Evolutionary conservation across 176 grass and related monocot genomes (phyloP), one percentile per base, ranked within the genome.

Genomic region (Coix lacrymajobi): DNA sequence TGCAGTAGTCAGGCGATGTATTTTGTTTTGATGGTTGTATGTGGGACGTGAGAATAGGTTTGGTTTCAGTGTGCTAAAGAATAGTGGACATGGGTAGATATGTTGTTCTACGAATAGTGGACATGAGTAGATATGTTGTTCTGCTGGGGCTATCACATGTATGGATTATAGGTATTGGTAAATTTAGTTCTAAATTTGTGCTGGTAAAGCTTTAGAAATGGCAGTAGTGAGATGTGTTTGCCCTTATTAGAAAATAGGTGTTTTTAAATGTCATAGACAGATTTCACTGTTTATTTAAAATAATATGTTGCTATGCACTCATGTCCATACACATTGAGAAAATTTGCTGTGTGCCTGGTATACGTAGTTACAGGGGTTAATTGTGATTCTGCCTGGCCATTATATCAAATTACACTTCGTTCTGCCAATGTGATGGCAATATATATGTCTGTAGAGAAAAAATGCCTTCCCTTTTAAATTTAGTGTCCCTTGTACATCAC

Each of bases 121-220:
- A 45, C 61, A 32, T 32, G 61, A 62, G 24, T 75, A 84, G 37
- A 60, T 60, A 40, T 73, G 12, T 20, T 73, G 11, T 49, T 51
- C 38, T 79, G 9, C 46, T 38, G 7, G 57, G 75, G 51, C 28
- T 67, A 30, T 80, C 33, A 10, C 41, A 19, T 29, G 3, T 37
- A 56, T 76, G 57, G 36, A 65, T 72, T 85, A 24, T 48, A 69
- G 40, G 71, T 12, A 26, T 60, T 72, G 62, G 15, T 58, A 54
- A 83, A n/a, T 71, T 76, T 40, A 51, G 26, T 44, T 76, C 9
- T 63, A 32, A 26, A 34, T 38, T 70, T 70, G 26, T 71, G 16
- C 17, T 66, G 26, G 26, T 71, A 70, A 70, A 70, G 28, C 10
- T 58, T 65, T 77, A 66, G 32, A 78, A 86, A 73, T 31, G 44